Conservation (phyloP, 1,284 basidiomycete genomes). For the Pyrrhoderma noxium region DNA sequence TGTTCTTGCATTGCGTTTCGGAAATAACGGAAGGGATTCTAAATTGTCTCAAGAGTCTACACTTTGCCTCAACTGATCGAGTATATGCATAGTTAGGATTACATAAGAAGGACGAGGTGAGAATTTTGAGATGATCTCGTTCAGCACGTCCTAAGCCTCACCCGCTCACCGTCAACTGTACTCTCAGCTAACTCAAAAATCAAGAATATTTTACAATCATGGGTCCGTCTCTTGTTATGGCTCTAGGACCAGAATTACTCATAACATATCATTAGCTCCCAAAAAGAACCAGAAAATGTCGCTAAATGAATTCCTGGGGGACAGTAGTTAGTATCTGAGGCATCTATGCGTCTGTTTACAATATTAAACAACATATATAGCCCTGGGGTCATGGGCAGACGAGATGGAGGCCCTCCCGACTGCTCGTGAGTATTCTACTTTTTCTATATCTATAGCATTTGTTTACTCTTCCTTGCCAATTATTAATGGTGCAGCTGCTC, state of each 20-base stretch:
- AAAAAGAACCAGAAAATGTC: constrained; percentile 83
- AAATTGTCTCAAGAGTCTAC: too few relatives aligned
- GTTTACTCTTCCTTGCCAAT: background rate
- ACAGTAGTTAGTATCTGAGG: constrained; percentile 49
- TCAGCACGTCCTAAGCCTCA: background rate
- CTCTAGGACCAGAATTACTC: too few relatives aligned
- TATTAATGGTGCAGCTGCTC: constrained; percentile 42
- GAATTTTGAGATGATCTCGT: constrained; percentile 5
- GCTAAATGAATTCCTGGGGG: constrained; percentile 83
- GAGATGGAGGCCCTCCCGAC: constrained; percentile 87
- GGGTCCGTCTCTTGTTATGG: too few relatives aligned
- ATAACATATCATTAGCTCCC: constrained; percentile 57
- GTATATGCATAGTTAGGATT: too few relatives aligned
- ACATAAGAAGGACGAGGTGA: constrained; percentile 4
- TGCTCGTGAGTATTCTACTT: constrained; percentile 61
- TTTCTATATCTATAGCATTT: constrained; percentile 9
- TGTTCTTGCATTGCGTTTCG: too few relatives aligned
- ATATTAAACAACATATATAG: constrained; percentile 31
- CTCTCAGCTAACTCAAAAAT: too few relatives aligned
- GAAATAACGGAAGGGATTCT: too few relatives aligned
- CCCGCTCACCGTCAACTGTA: too few relatives aligned
- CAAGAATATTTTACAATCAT: too few relatives aligned
- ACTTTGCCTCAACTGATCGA: too few relatives aligned
- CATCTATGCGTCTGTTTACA: background rate
- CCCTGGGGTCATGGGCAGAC: constrained; percentile 92